Evolutionary conservation across 306 rosid genomes (phyloP), one percentile per base, ranked within the genome.

Genomic region (Luffa acutangula): DNA sequence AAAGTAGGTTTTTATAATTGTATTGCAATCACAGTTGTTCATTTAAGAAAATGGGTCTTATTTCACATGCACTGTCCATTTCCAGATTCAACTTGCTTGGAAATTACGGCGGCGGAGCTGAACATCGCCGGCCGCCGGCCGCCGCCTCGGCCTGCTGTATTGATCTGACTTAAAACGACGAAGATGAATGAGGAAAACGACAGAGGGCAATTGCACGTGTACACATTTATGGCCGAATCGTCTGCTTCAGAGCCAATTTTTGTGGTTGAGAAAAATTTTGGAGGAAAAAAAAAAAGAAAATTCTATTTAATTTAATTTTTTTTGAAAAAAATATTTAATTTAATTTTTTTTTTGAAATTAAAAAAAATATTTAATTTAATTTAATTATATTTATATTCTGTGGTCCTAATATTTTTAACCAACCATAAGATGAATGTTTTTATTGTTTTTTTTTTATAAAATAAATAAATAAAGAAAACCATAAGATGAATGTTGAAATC

Each of bases 191-290:
- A 4, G 0, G 53, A 72, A n/a, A 42, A 31, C 13, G 57, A 72
- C 34, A 45, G 36, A 21, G 4, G 77, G 42, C 76, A 71, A 71
- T 43, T 45, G 57, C 77, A 46, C 77, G 77, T 71, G 77, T 54
- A 25, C 77, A 25, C 77, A 71, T 46, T 71, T 72, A 72, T 72
- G 58, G 5, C 3, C 39, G 9, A 13, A 46, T 25, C 6, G 17
- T 34, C 43, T 64, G 2, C 42, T 14, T 14, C 34, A 4, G 41
- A 62, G 5, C 34, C 39, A 62, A 11, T 62, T n/a, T 70, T 71
- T 21, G 59, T 48, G 42, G 58, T 14, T 72, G 76, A 7, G 34
- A 67, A 67, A 3, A 39, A 3, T 0, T 67, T n/a, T 65, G 4
- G 5, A 10, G 0, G 1, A 70, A 42, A 21, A 2, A 25, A 72